These are phyloP conservation scores for Brassica cretica DNA, from an alignment of 345 rosid species.

Conservation along the genomic window DNA sequence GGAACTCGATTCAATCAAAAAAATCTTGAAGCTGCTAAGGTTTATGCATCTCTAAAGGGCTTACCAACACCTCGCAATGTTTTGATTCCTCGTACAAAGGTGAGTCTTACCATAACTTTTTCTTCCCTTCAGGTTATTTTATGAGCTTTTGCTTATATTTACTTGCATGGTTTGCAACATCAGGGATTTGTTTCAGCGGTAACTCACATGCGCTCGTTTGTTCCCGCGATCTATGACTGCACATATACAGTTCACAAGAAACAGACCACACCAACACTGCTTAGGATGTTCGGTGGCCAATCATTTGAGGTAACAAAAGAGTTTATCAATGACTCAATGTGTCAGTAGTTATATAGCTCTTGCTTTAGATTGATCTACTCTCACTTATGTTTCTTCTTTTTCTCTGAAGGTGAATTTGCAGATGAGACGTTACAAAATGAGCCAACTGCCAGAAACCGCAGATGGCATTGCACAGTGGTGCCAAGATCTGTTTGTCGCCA, in stretches of 20 bases:
- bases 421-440: constrained; percentile 57
- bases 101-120: constrained; percentile 13
- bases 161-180: neutral
- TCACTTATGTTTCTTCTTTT: constrained; percentile 11
- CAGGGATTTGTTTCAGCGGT: constrained; percentile 74
- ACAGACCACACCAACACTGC: constrained; percentile 50
- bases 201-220: constrained; percentile 48
- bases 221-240: constrained; percentile 63
- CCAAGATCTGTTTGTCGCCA: constrained; percentile 62
- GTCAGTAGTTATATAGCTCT: neutral
- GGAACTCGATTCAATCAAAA: constrained; percentile 63
- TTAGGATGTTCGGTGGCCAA: constrained; percentile 52
- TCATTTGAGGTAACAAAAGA: constrained; percentile 44
- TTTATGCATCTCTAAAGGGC: constrained; percentile 46
- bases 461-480: constrained; percentile 81
- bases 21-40: constrained; percentile 57
- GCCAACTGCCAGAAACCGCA: constrained; percentile 61
- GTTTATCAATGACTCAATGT: neutral
- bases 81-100: constrained; percentile 63
- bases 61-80: constrained; percentile 55
- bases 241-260: constrained; percentile 43
- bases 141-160: neutral
- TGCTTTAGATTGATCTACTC: neutral
- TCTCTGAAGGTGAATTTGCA: constrained; percentile 55
- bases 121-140: neutral